Percentiles rank a stretch among this genome's conserved stretches.
Conservation (phyloP, 192 early-diverging fungal species). For the Entomortierella chlamydospora region DNA sequence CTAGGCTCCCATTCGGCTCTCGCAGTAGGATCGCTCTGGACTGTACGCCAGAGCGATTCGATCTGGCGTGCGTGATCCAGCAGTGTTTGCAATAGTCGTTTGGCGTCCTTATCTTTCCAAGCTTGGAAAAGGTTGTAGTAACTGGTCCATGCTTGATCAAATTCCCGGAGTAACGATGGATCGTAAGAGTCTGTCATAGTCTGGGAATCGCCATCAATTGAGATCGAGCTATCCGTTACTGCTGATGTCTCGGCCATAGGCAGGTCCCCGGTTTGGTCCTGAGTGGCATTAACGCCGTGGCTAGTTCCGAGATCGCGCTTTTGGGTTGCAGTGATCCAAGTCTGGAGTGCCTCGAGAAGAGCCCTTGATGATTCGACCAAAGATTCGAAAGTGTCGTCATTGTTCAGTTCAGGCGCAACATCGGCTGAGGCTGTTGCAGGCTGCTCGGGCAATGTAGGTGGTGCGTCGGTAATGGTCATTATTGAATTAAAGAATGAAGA, state of each 20-base stretch:
- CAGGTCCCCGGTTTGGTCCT: background rate
- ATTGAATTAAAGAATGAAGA: background rate
- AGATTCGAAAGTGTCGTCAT: conserved; percentile 23
- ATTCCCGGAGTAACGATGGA: conserved; percentile 15
- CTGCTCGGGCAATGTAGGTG: background rate
- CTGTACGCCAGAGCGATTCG: conserved; percentile 70
- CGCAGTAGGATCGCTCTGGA: conserved; percentile 64
- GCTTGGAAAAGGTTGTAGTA: conserved; percentile 75
- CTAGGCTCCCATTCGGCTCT: conserved; percentile 65
- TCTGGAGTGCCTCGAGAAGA: conserved; percentile 26
- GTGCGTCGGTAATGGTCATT: background rate
- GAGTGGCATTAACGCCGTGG: background rate
- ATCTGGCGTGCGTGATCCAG: conserved; percentile 77
- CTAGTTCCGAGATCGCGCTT: background rate
- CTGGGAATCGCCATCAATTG: too few species aligned
- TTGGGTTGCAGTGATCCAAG: conserved; percentile 21
- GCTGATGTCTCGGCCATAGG: background rate
- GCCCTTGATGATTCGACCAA: conserved; percentile 34
- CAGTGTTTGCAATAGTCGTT: conserved; percentile 70
- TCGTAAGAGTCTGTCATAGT: background rate
- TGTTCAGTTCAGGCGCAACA: background rate
- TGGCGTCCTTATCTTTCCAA: conserved; percentile 78
- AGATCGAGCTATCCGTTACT: too few species aligned
- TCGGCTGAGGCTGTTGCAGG: background rate
- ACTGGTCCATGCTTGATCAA: conserved; percentile 66